Evolutionary conservation across 2,329 filamentous ascomycete species (phyloP).

Genomic region (Westerdykella sp.): DNA sequence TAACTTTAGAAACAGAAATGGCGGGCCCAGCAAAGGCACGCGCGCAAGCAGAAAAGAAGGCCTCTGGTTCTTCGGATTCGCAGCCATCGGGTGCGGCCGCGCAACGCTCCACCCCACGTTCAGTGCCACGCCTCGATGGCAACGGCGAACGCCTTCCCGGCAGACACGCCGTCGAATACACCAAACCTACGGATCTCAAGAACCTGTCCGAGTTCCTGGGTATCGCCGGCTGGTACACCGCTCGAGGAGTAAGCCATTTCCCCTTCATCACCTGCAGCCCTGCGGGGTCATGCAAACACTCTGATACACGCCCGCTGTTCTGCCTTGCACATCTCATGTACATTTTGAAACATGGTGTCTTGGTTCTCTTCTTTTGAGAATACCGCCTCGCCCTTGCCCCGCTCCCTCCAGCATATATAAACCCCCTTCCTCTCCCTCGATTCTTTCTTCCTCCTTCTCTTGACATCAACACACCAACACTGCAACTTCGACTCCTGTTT

Average conservation of each 20-base stretch:
- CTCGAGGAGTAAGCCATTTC: constrained; percentile 32
- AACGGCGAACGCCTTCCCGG: constrained; percentile 11
- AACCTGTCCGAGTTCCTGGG: constrained; percentile 35
- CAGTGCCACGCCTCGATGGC: constrained; percentile 29
- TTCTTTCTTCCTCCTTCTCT: constrained; percentile 2
- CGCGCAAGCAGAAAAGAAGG: constrained; percentile 23
- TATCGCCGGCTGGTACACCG: constrained; percentile 28
- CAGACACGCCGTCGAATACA: constrained; percentile 16
- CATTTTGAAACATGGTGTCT: too few species aligned
- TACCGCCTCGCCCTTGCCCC: not conserved
- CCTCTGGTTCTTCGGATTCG: constrained; percentile 22
- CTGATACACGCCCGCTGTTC: not conserved
- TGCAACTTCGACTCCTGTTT: not conserved
- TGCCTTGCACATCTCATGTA: too few species aligned
- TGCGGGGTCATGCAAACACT: constrained; percentile 1
- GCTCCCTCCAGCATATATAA: not conserved
- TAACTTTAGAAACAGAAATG: constrained; percentile 20
- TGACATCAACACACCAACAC: not conserved
- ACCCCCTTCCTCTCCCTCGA: constrained; percentile 8
- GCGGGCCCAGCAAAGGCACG: constrained; percentile 33
- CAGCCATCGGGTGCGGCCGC: constrained; percentile 20
- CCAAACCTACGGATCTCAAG: constrained; percentile 23
- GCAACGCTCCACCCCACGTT: constrained; percentile 22
- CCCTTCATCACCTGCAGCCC: too few species aligned
- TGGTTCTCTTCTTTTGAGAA: too few species aligned